phyloP scores from a whole-genome alignment of 225 moss, liverwort and hornwort genomes.

The Sphagnum tenellum region DNA sequence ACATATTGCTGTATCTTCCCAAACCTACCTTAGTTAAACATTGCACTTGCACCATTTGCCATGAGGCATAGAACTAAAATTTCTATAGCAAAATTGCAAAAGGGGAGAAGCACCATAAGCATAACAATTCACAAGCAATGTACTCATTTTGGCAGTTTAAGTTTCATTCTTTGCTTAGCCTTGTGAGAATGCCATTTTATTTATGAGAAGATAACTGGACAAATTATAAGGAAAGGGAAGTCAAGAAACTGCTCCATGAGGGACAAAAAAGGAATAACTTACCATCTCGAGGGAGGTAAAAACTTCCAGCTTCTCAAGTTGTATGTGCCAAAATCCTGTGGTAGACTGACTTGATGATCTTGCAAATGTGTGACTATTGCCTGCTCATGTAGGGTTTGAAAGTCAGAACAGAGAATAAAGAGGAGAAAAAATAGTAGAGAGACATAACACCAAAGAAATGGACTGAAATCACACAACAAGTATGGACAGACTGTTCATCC shows the following conservation, averaged over 20 bases:
- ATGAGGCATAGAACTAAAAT: no score
- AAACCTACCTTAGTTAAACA: no score
- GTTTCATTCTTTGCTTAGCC: neutral
- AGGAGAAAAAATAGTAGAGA: neutral
- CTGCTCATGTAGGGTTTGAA: conserved; percentile 15
- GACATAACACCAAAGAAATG: neutral
- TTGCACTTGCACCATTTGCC: no score
- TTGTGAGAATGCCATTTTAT: neutral
- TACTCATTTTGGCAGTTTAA: neutral
- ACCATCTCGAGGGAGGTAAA: conserved; percentile 32
- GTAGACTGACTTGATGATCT: conserved; percentile 39
- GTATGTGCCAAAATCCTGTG: conserved; percentile 60
- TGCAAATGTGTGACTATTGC: conserved; percentile 46
- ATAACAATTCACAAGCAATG: neutral
- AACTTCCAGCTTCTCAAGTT: conserved; percentile 63
- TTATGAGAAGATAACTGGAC: neutral
- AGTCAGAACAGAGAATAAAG: neutral
- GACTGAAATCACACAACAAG: neutral
- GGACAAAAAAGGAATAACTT: neutral
- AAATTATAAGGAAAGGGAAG: neutral
- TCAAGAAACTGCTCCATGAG: neutral
- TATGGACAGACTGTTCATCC: neutral
- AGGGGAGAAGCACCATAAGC: no score
- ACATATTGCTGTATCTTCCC: no score
- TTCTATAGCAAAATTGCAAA: no score